Evolutionary conservation across 257 asterid genomes (phyloP), one percentile per base, ranked within the genome.

Genomic region (Leptodermis oblonga): DNA sequence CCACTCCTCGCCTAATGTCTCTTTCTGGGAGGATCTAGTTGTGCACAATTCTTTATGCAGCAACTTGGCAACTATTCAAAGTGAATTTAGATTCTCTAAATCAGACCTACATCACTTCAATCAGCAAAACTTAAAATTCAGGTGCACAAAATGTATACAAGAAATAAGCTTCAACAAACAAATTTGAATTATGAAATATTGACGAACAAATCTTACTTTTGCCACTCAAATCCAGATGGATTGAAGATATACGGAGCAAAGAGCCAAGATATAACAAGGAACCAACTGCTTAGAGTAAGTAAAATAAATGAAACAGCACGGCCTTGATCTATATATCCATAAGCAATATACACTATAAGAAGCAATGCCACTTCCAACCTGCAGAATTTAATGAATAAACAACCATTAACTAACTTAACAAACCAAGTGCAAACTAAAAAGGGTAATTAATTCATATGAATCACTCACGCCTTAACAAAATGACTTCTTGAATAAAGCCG

Each of bases 141-240:
- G 45, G 18, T 41, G 69, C 62, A 60, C 66, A 81, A 77, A 46
- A 49, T n/a, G 48, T 48, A 37, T 31, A 33, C 23, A 33, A 18
- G 59, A 65, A 20, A 61, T 28, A 17, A 36, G 30, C 43, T 0
- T 6, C 34, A 22, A 34, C 42, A 61, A 31, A 60, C 7, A 4
- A 11, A 15, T 28, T 11, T 9, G 17, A 49, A n/a, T 59, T 62
- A 55, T 41, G 65, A 23, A 46, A 41, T 42, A 63, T 2, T 13
- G 23, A 13, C 68, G 69, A 74, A 45, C 74, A 15, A 71, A 88
- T 67, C 95, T 82, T 82, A 93, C 99, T 94, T 94, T 74, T 94
- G 99, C 99, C 99, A 94, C 77, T 94, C 99, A 71, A 94, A 94
- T 73, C 99, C 99, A 68, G 99, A 94, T 55, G 99, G 99, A 76